Base-by-base conservation (phyloP, 139 green algal genomes). In the Axilococcus clingmanii region DNA sequence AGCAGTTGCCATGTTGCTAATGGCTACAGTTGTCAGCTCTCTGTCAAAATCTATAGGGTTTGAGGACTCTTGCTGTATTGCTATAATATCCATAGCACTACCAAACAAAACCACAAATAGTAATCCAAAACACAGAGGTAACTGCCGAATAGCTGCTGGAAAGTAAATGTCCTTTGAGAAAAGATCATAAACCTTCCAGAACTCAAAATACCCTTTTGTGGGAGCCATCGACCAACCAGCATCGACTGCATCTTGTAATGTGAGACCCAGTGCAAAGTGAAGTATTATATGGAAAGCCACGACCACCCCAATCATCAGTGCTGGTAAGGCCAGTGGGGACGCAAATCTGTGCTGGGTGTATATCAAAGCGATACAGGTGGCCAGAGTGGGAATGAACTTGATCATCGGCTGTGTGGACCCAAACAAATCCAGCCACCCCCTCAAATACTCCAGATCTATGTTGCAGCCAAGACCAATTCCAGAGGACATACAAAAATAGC, bases 101-200 rank as follows among this genome's bases (percentile, higher is more conserved):
- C 82, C 82, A 58, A 91, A 88, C 44, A 72, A 74, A 15, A 88
- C 78, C 27, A 88, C 71, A 34, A 88, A 48, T 53, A 83, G 73
- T 31, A 87, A 72, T 0, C 69, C 80, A 28, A 59, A 16, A 19
- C 27, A 23, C 23, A 61, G 38, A 24, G 35, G 46, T 61, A 19
- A 14, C 55, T 71, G 60, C 15, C 54, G 40, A 42, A 59, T 6
- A 9, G 75, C 30, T 7, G 78, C 78, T 4, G 40, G 23, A 42
- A 70, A 66, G 34, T 63, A 61, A 20, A 84, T 62, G 6, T 71
- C 34, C 22, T 73, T 19, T 65, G 84, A 73, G 66, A 73, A 85
- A 30, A 89, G 36, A 25, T 52, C 55, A 59, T 74, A 87, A 28
- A 87, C 69, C 45, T 84, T 22, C 81, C 79, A 87, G 51, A 82